Base-by-base conservation (phyloP, 352 stramenopile genomes). In the Pythium aristosporum region DNA sequence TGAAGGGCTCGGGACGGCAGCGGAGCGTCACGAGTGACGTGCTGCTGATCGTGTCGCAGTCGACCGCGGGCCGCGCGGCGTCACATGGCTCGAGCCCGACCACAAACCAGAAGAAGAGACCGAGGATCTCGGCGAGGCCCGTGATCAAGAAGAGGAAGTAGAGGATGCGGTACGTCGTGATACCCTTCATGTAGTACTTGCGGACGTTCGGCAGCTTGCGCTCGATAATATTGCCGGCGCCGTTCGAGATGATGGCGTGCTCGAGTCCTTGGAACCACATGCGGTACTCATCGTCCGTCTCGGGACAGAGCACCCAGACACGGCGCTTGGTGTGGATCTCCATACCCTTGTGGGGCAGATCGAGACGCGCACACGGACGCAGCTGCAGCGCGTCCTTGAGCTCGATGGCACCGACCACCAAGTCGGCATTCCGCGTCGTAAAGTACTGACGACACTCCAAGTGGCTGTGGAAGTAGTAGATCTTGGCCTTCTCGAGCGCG, bases 151-250 rank as follows among this genome's bases (percentile, higher is more conserved):
- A 95, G 13, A 95, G 69, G 65, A 89, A 86, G 74, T 95, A 95
- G 9, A 95, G 72, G 16, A 84, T 49, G 60, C 84, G 86, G 70
- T 95, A 95, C 36, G 81, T 90, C 6, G 74, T 68, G 59, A 89
- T 92, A 59, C 86, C 86, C 76, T 95, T 95, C 84, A 95, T 93
- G 60, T 89, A 80, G 75, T 95, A 95, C 80, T 95, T 95, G 60
- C 86, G 84, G 23, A 95, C 86, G 67, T 95, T 95, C 12, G 86
- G 86, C 32, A 95, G 73, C 72, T 90, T 92, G 47, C 86, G 84
- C 58, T 95, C 86, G 49, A 95, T 93, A 53, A 93, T 92, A 69
- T 95, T 95, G 53, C 86, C 82, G 11, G 84, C 82, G 10, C 86
- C 86, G 59, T 83, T 89, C 23, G 82, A 67, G 48, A 95, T 86